phyloP scores from a whole-genome alignment of 2,329 filamentous ascomycete species.

The Apiospora phragmitis region DNA sequence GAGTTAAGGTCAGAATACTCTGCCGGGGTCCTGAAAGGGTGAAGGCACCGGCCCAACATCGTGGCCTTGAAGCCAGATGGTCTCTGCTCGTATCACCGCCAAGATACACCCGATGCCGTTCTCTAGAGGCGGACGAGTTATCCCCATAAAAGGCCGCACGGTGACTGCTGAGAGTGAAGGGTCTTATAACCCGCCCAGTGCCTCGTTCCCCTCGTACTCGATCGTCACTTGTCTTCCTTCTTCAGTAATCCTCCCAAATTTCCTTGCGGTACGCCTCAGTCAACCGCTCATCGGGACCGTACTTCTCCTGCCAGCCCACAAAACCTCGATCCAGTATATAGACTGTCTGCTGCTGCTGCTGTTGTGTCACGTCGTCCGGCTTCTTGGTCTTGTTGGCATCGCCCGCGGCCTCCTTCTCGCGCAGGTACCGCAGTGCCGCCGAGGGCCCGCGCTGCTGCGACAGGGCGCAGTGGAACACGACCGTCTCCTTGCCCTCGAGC shows the following conservation, averaged over 20 bases:
- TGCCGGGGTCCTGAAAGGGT: background rate
- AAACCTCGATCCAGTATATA: conserved; percentile 85
- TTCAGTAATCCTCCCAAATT: conserved; percentile 68
- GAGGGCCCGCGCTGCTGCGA: conserved; percentile 87
- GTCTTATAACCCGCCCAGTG: background rate
- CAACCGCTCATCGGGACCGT: conserved; percentile 74
- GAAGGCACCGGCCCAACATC: background rate
- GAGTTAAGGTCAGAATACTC: background rate
- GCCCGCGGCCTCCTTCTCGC: conserved; percentile 25
- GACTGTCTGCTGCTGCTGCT: conserved; percentile 62
- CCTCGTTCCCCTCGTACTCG: background rate
- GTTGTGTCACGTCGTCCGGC: conserved; percentile 7
- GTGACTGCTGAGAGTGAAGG: background rate
- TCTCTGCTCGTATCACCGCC: background rate
- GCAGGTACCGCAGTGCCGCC: conserved; percentile 10
- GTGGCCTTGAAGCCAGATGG: background rate
- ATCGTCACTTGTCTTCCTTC: background rate
- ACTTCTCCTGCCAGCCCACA: conserved; percentile 82
- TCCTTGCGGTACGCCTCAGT: conserved; percentile 85
- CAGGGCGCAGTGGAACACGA: conserved; percentile 93
- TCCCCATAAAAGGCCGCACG: background rate
- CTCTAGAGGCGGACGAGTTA: background rate
- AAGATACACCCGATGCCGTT: background rate
- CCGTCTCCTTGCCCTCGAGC: conserved; percentile 74
- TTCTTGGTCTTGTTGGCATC: conserved; percentile 9